Percentiles rank a stretch among this genome's conserved stretches.
Conservation (phyloP, 2,329 filamentous ascomycete species). For the Talaromyces funiculosus region DNA sequence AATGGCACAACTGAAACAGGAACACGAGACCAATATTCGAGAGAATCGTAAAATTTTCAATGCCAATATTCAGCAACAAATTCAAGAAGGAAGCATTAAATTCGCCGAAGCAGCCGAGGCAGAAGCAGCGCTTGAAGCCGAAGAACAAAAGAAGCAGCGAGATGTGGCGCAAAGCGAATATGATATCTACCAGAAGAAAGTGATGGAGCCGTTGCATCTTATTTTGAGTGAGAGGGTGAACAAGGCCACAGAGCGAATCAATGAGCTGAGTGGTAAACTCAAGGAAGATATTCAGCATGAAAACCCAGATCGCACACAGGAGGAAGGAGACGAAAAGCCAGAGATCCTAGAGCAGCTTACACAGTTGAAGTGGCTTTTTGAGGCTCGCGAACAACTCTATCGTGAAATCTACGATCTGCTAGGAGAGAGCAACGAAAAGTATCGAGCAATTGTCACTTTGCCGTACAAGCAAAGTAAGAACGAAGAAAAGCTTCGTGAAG, state of each 20-base stretch:
- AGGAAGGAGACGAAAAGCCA: constrained; percentile 91
- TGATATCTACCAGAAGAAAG: constrained; percentile 73
- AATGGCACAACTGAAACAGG: constrained; percentile 51
- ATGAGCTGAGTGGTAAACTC: constrained; percentile 65
- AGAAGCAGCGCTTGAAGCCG: constrained; percentile 65
- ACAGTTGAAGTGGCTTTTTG: constrained; percentile 93
- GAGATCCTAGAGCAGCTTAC: constrained; percentile 93
- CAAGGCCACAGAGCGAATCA: constrained; percentile 70
- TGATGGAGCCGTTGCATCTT: constrained; percentile 78
- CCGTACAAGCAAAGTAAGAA: constrained; percentile 73
- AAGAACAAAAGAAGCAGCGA: constrained; percentile 66
- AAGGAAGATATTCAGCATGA: constrained; percentile 64
- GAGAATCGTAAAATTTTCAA: constrained; percentile 63
- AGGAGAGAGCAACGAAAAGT: constrained; percentile 77
- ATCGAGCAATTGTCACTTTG: constrained; percentile 73
- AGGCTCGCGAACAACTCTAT: constrained; percentile 82
- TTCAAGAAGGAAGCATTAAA: constrained; percentile 69
- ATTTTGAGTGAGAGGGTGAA: constrained; percentile 70
- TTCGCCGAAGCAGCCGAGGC: constrained; percentile 79
- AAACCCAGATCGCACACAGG: constrained; percentile 77
- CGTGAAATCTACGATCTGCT: constrained; percentile 80
- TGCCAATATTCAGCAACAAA: constrained; percentile 69
- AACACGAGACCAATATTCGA: constrained; percentile 48
- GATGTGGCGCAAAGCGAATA: constrained; percentile 74
- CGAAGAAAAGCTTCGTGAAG: constrained; percentile 71